Conservation (phyloP, 176 grass and related monocot genomes). For the Ensete glaucum region DNA sequence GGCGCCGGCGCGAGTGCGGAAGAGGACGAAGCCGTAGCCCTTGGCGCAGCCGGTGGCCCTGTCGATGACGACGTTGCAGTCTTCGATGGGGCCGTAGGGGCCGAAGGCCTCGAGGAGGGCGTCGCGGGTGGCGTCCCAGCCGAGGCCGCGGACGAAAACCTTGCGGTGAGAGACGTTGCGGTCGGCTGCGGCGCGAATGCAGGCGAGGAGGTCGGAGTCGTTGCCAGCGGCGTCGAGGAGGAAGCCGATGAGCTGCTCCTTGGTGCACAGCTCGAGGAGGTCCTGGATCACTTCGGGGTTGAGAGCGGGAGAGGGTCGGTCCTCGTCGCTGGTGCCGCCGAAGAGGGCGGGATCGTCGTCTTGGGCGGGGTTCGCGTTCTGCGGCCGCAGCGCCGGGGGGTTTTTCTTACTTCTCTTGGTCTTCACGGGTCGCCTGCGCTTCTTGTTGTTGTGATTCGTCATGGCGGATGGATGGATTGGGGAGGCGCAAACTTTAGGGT, state of each 20-base stretch:
- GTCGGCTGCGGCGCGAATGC: constrained; percentile 31
- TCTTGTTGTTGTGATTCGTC: not conserved
- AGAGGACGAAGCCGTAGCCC: constrained; percentile 63
- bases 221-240: constrained; percentile 28
- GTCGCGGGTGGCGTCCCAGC: constrained; percentile 27
- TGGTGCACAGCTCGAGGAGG: constrained; percentile 42
- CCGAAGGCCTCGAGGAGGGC: constrained; percentile 28
- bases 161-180: constrained; percentile 32
- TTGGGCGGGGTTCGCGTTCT: not conserved
- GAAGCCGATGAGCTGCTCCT: constrained; percentile 44
- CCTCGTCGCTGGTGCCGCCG: not conserved
- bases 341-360: not conserved
- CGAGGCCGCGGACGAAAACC: constrained; percentile 51
- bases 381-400: too few relatives aligned
- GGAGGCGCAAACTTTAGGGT: too few relatives aligned
- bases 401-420: not conserved
- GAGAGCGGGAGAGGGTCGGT: constrained; percentile 11
- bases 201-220: constrained; percentile 29
- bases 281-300: constrained; percentile 17
- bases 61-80: constrained; percentile 42
- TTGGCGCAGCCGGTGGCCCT: constrained; percentile 29
- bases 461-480: too few relatives aligned
- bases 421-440: constrained; percentile 1
- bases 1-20: constrained; percentile 40
- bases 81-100: constrained; percentile 28